Evolutionary conservation across 2,329 filamentous ascomycete species (phyloP).

Genomic region (Xylariaceae sp.): DNA sequence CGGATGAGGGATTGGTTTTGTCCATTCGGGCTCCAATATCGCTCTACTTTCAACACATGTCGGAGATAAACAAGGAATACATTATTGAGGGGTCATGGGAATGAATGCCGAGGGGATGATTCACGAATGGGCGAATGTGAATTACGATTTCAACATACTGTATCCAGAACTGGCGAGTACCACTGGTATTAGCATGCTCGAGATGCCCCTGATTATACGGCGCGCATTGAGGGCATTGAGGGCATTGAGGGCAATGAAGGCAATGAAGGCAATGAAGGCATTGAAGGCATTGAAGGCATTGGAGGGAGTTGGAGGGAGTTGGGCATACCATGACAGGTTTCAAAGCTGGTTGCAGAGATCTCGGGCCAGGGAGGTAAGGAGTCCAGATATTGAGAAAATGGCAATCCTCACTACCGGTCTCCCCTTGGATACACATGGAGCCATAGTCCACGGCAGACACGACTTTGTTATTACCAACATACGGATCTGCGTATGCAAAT

Average conservation of each 20-base stretch:
- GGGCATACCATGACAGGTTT: constrained; percentile 33
- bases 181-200: background rate
- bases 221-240: background rate
- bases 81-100: background rate
- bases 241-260: no score
- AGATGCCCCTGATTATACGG: background rate
- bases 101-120: background rate
- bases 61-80: background rate
- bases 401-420: constrained; percentile 40
- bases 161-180: constrained; percentile 15
- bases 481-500: constrained; percentile 40
- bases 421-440: constrained; percentile 36
- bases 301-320: background rate
- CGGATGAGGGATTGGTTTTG: background rate
- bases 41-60: background rate
- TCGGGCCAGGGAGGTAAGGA: constrained; percentile 33
- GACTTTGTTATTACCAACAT: constrained; percentile 31
- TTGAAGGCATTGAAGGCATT: no score
- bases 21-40: no score
- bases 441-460: constrained; percentile 35
- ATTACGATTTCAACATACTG: constrained; percentile 4
- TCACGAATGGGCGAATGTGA: background rate
- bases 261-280: no score
- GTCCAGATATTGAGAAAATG: constrained; percentile 44
- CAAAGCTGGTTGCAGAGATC: constrained; percentile 23